A percentile compares a stretch with the other conserved stretches of the same genome.
These are phyloP conservation scores for Cyberlindnera suaveolens DNA, from an alignment of 805 yeast species.

Conservation along the genomic window DNA sequence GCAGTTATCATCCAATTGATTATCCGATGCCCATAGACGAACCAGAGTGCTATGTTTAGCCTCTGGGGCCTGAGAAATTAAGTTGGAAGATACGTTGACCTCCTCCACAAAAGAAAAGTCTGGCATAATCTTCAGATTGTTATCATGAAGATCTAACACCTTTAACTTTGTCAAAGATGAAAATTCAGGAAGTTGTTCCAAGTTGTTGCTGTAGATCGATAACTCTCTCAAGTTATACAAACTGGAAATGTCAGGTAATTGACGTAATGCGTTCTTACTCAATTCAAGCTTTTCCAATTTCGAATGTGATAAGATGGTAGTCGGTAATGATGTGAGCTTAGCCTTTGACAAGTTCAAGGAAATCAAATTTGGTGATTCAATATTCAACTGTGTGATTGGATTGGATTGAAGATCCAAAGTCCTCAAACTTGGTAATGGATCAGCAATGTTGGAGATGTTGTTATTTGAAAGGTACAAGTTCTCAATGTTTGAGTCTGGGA, in stretches of 20 bases:
- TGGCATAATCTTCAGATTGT: constrained; percentile 68
- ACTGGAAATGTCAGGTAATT: constrained; percentile 64
- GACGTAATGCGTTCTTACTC: constrained; percentile 76
- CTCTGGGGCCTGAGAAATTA: constrained; percentile 29
- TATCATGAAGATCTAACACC: constrained; percentile 74
- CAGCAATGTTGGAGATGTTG: constrained; percentile 63
- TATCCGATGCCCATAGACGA: constrained; percentile 69
- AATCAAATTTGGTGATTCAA: constrained; percentile 52
- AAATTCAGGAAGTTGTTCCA: constrained; percentile 65
- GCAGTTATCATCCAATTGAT: constrained; percentile 71
- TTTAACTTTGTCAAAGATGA: constrained; percentile 54
- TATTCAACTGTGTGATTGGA: constrained; percentile 69
- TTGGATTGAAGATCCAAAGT: constrained; percentile 72
- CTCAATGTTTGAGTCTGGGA: constrained; percentile 51
- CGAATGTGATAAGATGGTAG: constrained; percentile 55
- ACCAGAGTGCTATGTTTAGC: constrained; percentile 35
- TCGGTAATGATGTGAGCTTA: constrained; percentile 67
- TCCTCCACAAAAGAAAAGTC: constrained; percentile 33
- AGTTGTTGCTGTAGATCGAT: constrained; percentile 68
- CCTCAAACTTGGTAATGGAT: constrained; percentile 54
- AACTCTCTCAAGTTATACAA: constrained; percentile 56
- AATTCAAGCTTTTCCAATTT: constrained; percentile 66
- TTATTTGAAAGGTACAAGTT: constrained; percentile 73
- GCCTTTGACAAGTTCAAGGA: constrained; percentile 77
- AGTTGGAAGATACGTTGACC: constrained; percentile 70